phyloP scores from a whole-genome alignment of 768 basidiomycete species.

The Suillus discolor region DNA sequence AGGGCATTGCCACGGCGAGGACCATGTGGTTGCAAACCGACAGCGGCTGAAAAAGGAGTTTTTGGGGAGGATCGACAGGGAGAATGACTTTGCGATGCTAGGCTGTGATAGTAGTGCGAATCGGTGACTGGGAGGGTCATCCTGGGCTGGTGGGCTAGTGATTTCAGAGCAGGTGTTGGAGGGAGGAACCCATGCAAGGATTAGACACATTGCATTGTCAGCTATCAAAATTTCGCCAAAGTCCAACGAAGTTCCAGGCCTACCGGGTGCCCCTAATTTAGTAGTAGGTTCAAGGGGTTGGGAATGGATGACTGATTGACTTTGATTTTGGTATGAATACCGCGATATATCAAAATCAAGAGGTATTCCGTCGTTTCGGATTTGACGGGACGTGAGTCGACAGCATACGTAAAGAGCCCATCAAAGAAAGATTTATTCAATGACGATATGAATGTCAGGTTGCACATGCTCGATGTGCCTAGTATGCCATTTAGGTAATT shows the following conservation, averaged over 20 bases:
- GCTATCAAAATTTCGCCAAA: not conserved
- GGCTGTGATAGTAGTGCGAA: not conserved
- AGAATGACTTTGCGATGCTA: not conserved
- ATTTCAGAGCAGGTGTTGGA: not conserved
- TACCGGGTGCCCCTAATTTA: too few species aligned
- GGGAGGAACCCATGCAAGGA: not conserved
- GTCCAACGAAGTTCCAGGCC: not conserved
- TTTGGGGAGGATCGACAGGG: conserved; percentile 1
- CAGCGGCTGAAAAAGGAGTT: not conserved
- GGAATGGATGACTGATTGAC: not conserved
- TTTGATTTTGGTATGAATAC: not conserved
- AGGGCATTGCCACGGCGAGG: not conserved
- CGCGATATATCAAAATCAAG: not conserved
- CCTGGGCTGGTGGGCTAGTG: not conserved
- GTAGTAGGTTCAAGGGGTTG: too few species aligned
- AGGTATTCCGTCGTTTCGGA: not conserved
- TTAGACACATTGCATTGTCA: not conserved
- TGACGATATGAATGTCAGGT: not conserved
- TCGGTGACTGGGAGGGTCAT: not conserved
- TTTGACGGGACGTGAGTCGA: not conserved
- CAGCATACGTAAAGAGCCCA: not conserved
- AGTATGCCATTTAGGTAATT: not conserved
- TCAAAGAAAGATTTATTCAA: not conserved
- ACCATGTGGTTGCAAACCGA: not conserved
- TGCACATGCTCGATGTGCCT: not conserved